Evolutionary conservation across 371 early-diverging fungal species (phyloP).

Genomic region (Actinomortierella ambigua): DNA sequence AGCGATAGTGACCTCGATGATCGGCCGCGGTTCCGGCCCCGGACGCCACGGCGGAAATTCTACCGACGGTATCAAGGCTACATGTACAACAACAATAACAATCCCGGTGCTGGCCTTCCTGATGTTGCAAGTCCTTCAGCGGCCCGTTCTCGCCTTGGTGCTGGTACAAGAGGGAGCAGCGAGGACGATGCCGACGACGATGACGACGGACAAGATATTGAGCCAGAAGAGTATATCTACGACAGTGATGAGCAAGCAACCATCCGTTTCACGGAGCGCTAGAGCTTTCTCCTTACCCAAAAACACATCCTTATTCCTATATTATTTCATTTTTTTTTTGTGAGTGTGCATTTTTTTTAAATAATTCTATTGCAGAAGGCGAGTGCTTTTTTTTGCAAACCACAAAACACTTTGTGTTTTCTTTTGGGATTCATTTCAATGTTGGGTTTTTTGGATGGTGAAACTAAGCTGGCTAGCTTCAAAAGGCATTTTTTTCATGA

Average conservation of each 20-base stretch:
- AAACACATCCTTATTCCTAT: neutral
- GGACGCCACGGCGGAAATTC: no score
- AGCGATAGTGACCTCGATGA: no score
- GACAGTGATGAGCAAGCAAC: conserved; percentile 40
- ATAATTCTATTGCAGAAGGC: neutral
- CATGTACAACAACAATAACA: conserved; percentile 1
- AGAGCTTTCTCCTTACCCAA: neutral
- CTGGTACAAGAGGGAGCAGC: neutral
- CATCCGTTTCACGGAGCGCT: conserved; percentile 17
- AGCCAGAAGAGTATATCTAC: conserved; percentile 34
- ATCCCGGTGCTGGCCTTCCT: neutral
- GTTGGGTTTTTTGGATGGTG: no score
- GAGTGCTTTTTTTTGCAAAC: neutral
- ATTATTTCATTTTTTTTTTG: neutral
- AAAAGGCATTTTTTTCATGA: neutral
- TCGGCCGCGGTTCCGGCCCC: no score
- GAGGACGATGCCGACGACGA: conserved; percentile 10
- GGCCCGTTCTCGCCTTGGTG: neutral
- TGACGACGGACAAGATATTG: conserved; percentile 10
- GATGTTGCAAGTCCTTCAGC: conserved; percentile 8
- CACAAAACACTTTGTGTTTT: no score
- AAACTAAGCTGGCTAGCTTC: neutral
- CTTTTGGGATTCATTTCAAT: no score
- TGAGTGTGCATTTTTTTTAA: no score
- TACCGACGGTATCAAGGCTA: neutral